These are phyloP conservation scores for Lathyrus tuberosus DNA, from an alignment of 306 rosid genomes.

Conservation along the genomic window DNA sequence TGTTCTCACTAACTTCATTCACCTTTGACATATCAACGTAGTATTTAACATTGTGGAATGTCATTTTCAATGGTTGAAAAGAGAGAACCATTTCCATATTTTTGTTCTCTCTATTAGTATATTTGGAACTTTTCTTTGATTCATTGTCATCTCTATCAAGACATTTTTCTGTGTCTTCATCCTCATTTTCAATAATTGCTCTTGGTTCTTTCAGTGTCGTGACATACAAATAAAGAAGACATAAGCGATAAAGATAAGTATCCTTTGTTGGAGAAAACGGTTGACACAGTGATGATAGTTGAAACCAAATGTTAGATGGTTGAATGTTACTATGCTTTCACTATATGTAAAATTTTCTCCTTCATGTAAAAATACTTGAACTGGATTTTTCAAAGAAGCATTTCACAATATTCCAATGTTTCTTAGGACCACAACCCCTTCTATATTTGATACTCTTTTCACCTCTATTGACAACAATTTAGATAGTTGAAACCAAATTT, in stretches of 20 bases:
- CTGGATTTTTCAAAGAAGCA: too few relatives aligned
- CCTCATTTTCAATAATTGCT: conserved; percentile 45
- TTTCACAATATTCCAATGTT: too few relatives aligned
- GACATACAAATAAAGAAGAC: conserved; percentile 16
- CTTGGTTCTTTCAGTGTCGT: conserved; percentile 62
- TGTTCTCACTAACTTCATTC: not conserved
- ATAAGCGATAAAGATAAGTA: not conserved
- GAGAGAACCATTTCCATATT: conserved; percentile 81
- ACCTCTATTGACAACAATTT: too few relatives aligned
- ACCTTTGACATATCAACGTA: conserved; percentile 5
- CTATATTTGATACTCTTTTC: too few relatives aligned
- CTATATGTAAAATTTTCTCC: too few relatives aligned
- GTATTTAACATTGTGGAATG: conserved; percentile 14
- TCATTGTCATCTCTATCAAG: conserved; percentile 39
- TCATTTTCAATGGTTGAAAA: conserved; percentile 10
- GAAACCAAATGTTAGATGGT: too few relatives aligned
- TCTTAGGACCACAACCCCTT: too few relatives aligned
- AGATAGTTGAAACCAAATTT: too few relatives aligned
- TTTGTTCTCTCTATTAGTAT: conserved; percentile 25
- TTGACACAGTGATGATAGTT: too few relatives aligned
- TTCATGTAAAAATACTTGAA: too few relatives aligned
- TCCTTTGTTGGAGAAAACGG: too few relatives aligned
- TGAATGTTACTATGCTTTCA: too few relatives aligned
- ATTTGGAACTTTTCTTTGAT: conserved; percentile 20
- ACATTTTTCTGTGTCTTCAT: conserved; percentile 43